Conservation (phyloP, 208 protist species). For the Phytomonas sp. region DNA sequence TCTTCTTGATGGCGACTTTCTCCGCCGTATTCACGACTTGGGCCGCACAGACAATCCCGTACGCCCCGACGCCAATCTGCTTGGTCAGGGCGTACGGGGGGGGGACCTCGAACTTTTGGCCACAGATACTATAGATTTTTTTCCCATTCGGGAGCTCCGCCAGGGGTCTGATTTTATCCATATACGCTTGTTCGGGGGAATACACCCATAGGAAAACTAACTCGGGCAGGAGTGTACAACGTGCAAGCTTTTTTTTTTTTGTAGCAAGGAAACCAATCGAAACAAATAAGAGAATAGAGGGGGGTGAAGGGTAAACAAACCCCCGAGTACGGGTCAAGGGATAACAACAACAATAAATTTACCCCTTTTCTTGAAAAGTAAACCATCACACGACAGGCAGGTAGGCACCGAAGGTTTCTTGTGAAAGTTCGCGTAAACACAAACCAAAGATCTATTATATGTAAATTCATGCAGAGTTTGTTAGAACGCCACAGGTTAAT, state of each 20-base stretch:
- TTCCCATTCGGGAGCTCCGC: conserved; percentile 45
- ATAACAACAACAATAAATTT: neutral
- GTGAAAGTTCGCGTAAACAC: neutral
- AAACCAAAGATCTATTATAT: neutral
- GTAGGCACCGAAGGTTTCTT: neutral
- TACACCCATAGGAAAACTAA: neutral
- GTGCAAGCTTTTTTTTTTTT: neutral
- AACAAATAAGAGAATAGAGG: conserved; percentile 16
- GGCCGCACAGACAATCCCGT: conserved; percentile 85
- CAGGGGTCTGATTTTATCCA: conserved; percentile 21
- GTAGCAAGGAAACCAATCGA: conserved; percentile 13
- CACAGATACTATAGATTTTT: conserved; percentile 74
- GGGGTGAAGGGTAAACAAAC: neutral
- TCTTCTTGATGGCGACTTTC: conserved; percentile 97
- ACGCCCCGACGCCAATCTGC: conserved; percentile 73
- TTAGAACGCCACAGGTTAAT: neutral
- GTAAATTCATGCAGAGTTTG: neutral
- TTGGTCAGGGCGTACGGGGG: conserved; percentile 70
- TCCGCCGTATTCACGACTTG: conserved; percentile 20
- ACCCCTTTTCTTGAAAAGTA: neutral
- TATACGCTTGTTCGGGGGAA: neutral
- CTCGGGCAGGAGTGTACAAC: conserved; percentile 11
- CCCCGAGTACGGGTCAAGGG: neutral
- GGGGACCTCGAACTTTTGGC: conserved; percentile 81
- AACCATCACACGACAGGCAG: neutral